Percentiles rank a stretch among this genome's conserved stretches.
phyloP scores from a whole-genome alignment of 139 green algal species.

The Helicosporidium sp. region DNA sequence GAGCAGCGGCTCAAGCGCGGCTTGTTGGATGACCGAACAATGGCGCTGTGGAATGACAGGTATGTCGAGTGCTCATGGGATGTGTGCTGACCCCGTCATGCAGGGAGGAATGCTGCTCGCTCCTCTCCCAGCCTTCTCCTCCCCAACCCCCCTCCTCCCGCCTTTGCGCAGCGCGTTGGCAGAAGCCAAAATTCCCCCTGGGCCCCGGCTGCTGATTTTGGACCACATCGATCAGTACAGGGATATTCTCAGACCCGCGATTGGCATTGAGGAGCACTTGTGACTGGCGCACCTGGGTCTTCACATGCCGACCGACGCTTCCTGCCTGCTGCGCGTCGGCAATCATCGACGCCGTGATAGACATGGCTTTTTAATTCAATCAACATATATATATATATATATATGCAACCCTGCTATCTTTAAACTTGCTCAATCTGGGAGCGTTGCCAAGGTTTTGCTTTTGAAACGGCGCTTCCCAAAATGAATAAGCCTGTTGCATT shows the following conservation, averaged over 20 bases:
- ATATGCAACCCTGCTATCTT: no score
- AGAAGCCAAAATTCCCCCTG: conserved; percentile 71
- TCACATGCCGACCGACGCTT: no score
- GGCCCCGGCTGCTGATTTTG: conserved; percentile 81
- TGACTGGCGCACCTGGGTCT: no score
- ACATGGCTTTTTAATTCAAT: no score
- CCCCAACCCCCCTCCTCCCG: neutral
- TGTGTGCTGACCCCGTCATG: neutral
- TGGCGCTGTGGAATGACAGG: conserved; percentile 65
- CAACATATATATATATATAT: no score
- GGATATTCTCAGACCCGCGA: conserved; percentile 47
- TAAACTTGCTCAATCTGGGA: no score
- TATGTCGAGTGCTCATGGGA: neutral
- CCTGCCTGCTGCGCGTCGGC: no score
- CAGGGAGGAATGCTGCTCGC: neutral
- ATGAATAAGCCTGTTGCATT: no score
- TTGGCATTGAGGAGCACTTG: no score
- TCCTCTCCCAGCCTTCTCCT: neutral
- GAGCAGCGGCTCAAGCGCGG: conserved; percentile 78
- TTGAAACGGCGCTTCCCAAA: no score
- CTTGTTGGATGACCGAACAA: conserved; percentile 71
- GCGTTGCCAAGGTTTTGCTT: no score
- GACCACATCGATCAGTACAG: conserved; percentile 65
- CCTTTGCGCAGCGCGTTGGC: conserved; percentile 45
- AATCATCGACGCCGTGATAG: no score